These are phyloP conservation scores for Cardamine resedifolia DNA, from an alignment of 345 rosid genomes.

Conservation along the genomic window DNA sequence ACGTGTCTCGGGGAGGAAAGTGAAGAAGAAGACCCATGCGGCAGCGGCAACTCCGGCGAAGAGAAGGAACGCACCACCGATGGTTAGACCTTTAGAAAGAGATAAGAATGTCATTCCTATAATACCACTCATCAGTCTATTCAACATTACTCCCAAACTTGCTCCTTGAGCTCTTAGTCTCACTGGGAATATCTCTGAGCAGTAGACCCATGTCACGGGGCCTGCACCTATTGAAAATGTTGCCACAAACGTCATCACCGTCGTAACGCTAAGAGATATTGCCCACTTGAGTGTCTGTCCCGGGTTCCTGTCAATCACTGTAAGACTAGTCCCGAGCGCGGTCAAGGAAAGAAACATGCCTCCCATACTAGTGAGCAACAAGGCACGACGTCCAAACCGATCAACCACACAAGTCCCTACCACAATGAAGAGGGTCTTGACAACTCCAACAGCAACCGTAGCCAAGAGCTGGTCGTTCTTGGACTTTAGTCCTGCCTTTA, in stretches of 20 bases:
- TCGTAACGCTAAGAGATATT: slow-evolving; percentile 42
- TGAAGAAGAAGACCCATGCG: slow-evolving; percentile 52
- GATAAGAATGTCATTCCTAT: slow-evolving; percentile 63
- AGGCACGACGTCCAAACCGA: slow-evolving; percentile 65
- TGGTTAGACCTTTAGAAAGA: slow-evolving; percentile 43
- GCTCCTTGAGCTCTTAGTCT: slow-evolving; percentile 74
- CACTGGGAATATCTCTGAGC: slow-evolving; percentile 65
- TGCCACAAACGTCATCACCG: slow-evolving; percentile 55
- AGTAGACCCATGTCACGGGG: slow-evolving; percentile 76
- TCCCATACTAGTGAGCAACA: slow-evolving; percentile 51
- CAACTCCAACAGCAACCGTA: slow-evolving; percentile 55
- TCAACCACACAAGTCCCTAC: slow-evolving; percentile 58
- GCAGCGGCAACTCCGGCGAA: slow-evolving; percentile 48
- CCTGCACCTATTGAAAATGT: slow-evolving; percentile 76
- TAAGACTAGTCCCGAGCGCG: slow-evolving; percentile 52
- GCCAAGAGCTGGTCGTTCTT: slow-evolving; percentile 51
- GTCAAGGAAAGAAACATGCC: slow-evolving; percentile 59
- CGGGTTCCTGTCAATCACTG: slow-evolving; percentile 38
- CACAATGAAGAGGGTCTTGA: slow-evolving; percentile 51
- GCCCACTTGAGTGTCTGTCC: slow-evolving; percentile 42
- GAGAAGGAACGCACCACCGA: slow-evolving; percentile 57
- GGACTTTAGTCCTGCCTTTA: slow-evolving; percentile 53
- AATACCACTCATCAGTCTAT: slow-evolving; percentile 62
- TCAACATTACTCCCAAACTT: slow-evolving; percentile 60
- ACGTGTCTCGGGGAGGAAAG: slow-evolving; percentile 61